Evolutionary conservation across 2,329 filamentous ascomycete species (phyloP), one percentile per base, ranked within the genome.

Genomic region (Trichoderma aggressivum): DNA sequence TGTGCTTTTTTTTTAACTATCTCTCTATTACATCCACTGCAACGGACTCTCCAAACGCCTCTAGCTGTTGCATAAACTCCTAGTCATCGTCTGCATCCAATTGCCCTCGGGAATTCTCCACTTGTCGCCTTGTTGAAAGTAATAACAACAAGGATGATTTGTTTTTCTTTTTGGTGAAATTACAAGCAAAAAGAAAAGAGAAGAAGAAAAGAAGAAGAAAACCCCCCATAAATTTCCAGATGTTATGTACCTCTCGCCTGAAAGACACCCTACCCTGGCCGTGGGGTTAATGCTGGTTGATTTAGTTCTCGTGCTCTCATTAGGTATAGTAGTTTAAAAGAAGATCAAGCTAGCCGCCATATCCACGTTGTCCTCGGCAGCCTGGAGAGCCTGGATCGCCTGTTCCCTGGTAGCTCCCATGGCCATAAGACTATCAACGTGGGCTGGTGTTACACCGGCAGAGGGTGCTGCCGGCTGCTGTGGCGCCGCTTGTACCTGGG

Each of bases 291-390:
- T 59, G 68, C 68, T 70, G n/a, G 53, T 61, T 69, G 47, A 53
- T 53, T 53, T 53, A 53, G 47, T 53, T 36, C 21, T 61, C 56
- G 53, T 69, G 26, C 43, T 61, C 66, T 69, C 66, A 61, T 60
- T 69, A 61, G n/a, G 32, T 56, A 66, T 26, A 28, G 18, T 24
- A 26, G 10, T 28, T 47, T 74, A 79, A 71, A 79, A 80, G 74
- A 90, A 93, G 66, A 98, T 87, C 73, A 97, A 86, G 62, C 91
- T 90, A 60, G 94, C 94, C n/a, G 95, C 95, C 74, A 91, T 89
- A 73, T 98, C 93, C 8, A 98, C 89, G 77, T 98, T 93, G 24
- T 96, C 95, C 24, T 90, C 90, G 18, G 93, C 92, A 34, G 93
- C 93, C 77, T 94, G 89, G 65, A 99, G 84, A 3, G 94, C 94